Evolutionary conservation across 768 basidiomycete genomes (phyloP), one percentile per base, ranked within the genome.

Genomic region (Crassisporium funariophilum): DNA sequence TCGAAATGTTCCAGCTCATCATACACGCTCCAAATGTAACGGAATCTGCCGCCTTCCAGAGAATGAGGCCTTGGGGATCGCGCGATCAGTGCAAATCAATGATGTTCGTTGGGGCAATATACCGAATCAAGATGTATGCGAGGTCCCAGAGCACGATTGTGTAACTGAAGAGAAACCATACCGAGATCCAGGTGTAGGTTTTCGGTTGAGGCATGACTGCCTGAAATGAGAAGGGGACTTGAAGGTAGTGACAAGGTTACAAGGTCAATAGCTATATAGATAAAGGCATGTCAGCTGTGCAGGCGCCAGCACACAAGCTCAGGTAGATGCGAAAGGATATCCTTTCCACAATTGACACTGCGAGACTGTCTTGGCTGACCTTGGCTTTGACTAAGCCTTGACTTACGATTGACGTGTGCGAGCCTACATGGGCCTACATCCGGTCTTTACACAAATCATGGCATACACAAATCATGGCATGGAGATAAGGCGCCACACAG

Each of bases 111-210:
- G n/a, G n/a, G n/a, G n/a, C n/a, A n/a, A n/a, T n/a, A n/a, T 33
- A 33, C 31, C 31, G 20, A 5, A 27, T 13, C 5, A 42, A 15
- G 22, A 42, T 27, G 22, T 42, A 42, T 1, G 22, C 41, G 16
- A 27, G 17, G 17, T 42, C 41, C 41, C 41, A 42, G n/a, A 25
- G 10, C 21, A 16, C 21, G 22, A 42, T 42, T 6, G 10, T 19
- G 23, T 42, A 25, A 25, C 41, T 42, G 11, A 42, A 19, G 11
- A 42, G 12, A 19, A 42, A 42, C 41, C 41, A 42, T 16, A 27
- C 5, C 12, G 41, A 42, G 22, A 42, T 11, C 41, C 41, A 42
- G 15, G 41, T 24, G 24, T 42, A 42, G 2, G 41, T 42, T 25
- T 42, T 42, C 13, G 41, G n/a, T n/a, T n/a, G 41, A 27, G 41